Conservation (phyloP, 768 basidiomycete genomes). For the Chalciporus sphaerocephalus region DNA sequence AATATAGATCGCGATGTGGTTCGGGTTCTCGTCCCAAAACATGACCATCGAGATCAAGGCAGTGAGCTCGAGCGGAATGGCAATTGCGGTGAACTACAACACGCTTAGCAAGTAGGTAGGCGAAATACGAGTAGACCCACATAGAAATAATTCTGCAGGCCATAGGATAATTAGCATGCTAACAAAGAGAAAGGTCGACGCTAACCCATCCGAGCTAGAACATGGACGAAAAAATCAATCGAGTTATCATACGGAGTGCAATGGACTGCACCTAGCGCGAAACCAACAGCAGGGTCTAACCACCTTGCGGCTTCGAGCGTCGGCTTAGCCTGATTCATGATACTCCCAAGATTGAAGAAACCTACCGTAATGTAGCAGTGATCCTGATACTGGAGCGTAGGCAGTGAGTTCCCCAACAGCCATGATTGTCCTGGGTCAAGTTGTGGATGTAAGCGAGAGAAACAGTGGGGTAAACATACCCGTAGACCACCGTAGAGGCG, state of each 20-base stretch:
- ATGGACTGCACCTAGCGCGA: slow-evolving; percentile 24
- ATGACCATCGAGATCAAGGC: slow-evolving; percentile 47
- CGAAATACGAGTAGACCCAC: slow-evolving; percentile 12
- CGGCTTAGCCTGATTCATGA: background rate
- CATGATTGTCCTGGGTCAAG: slow-evolving; percentile 27
- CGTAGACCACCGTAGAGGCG: slow-evolving; percentile 26
- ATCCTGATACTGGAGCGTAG: slow-evolving; percentile 28
- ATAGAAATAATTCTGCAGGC: slow-evolving; percentile 32
- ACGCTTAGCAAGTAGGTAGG: background rate
- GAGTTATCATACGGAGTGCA: background rate
- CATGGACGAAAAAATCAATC: background rate
- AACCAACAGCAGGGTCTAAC: slow-evolving; percentile 31
- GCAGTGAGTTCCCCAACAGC: slow-evolving; percentile 30
- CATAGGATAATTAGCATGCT: slow-evolving; percentile 3
- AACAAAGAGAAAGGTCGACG: background rate
- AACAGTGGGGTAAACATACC: too few relatives aligned
- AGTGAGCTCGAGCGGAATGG: slow-evolving; percentile 47
- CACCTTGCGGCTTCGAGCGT: slow-evolving; percentile 26
- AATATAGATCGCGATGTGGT: slow-evolving; percentile 39
- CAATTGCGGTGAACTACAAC: slow-evolving; percentile 27
- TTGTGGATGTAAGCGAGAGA: too few relatives aligned
- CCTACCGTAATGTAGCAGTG: slow-evolving; percentile 27
- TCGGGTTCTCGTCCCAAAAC: slow-evolving; percentile 43
- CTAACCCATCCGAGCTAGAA: slow-evolving; percentile 25
- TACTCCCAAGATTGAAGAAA: background rate